Evolutionary conservation across 345 rosid genomes (phyloP).

Genomic region (Populus nigra): DNA sequence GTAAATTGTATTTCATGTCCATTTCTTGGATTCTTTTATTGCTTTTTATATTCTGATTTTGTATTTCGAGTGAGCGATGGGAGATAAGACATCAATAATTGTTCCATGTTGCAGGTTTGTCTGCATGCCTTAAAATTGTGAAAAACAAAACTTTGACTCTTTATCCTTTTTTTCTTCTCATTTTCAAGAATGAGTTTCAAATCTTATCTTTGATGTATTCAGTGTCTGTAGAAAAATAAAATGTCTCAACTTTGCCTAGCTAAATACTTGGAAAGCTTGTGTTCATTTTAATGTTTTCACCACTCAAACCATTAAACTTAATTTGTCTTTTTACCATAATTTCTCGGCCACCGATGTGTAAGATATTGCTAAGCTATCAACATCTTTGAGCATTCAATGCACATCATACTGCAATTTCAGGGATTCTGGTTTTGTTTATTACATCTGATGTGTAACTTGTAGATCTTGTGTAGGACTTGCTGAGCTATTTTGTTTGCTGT

Average conservation of each 20-base stretch:
- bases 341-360: background rate
- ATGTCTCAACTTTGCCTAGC: background rate
- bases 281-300: background rate
- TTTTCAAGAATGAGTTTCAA: background rate
- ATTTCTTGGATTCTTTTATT: background rate
- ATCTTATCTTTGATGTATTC: background rate
- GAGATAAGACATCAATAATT: background rate
- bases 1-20: background rate
- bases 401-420: background rate
- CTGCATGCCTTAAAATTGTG: background rate
- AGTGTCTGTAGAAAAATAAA: background rate
- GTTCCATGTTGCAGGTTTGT: background rate
- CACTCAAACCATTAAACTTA: background rate
- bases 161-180: background rate
- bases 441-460: background rate
- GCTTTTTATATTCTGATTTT: background rate
- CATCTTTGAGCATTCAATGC: background rate
- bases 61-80: background rate
- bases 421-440: background rate
- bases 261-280: background rate
- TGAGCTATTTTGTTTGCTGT: slow-evolving; percentile 3
- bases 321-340: background rate
- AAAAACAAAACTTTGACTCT: background rate
- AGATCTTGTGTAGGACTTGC: slow-evolving; percentile 14
- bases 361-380: background rate